phyloP scores from a whole-genome alignment of 164 flowering plant genomes.

The Brasenia schreberi region DNA sequence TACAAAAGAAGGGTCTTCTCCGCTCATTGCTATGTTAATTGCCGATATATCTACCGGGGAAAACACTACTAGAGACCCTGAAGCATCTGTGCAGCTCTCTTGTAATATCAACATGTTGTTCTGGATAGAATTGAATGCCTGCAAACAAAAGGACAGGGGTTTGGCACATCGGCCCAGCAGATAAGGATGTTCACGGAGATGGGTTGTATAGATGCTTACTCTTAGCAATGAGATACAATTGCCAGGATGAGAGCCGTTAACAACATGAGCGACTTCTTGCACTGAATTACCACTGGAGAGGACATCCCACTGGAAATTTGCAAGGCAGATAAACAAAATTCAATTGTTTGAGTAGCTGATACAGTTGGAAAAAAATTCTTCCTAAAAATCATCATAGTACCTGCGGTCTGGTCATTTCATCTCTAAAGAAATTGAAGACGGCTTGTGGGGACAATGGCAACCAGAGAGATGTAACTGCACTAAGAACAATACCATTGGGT shows the following conservation, averaged over 20 bases:
- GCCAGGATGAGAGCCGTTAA: slow-evolving; percentile 47
- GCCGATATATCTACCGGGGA: slow-evolving; percentile 60
- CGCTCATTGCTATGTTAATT: slow-evolving; percentile 67
- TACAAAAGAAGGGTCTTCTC: slow-evolving; percentile 66
- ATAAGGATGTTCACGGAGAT: not conserved
- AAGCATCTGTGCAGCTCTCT: slow-evolving; percentile 71
- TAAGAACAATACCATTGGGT: slow-evolving; percentile 52
- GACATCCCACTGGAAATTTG: slow-evolving; percentile 57
- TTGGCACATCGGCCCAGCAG: not conserved
- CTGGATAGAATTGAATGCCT: slow-evolving; percentile 55
- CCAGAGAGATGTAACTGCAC: slow-evolving; percentile 71
- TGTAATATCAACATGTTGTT: slow-evolving; percentile 84
- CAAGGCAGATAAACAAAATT: not conserved
- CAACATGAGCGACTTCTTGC: slow-evolving; percentile 44
- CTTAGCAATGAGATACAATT: slow-evolving; percentile 34
- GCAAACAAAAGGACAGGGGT: not conserved
- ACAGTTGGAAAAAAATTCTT: not conserved
- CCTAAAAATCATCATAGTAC: slow-evolving; percentile 3
- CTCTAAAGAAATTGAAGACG: slow-evolving; percentile 50
- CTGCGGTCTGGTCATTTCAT: slow-evolving; percentile 21
- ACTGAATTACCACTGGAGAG: slow-evolving; percentile 46
- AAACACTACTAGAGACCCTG: slow-evolving; percentile 64
- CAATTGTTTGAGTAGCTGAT: too few relatives aligned
- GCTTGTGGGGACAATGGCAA: slow-evolving; percentile 36
- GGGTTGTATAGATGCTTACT: slow-evolving; percentile 9